Evolutionary conservation across 2,329 filamentous ascomycete species (phyloP), one percentile per base, ranked within the genome.

Genomic region (Exserohilum turcica): DNA sequence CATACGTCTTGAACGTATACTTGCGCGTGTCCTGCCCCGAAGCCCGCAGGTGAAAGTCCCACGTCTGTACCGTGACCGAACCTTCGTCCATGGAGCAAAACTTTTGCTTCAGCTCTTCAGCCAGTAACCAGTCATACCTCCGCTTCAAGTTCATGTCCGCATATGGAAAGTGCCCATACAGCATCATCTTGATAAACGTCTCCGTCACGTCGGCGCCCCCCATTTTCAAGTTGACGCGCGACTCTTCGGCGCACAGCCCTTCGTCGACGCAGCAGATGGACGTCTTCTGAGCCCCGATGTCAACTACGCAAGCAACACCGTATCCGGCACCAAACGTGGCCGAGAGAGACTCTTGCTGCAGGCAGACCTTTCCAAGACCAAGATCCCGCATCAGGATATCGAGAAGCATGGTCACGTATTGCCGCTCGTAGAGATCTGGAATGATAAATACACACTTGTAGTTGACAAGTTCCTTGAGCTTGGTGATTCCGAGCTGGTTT

Each of bases 371-470:
- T 59, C 85, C 89, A 71, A 99, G 96, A 51, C 92, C 89, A 68
- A 97, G 94, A 77, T 93, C 92, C 42, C 85, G 87, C 79, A 97
- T 88, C 64, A 93, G 86, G 54, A 94, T 90, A 50, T 92, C 88
- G 36, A 99, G 80, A 8, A 95, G 79, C 70, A 89, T 87, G 43
- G 91, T 91, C 15, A 97, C 91, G 60, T 97, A 96, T 44, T 85
- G 86, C 74, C 96, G 95, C 77, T 99, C 94, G 76, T 97, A 99
- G 8, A 99, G 81, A 72, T 99, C 94, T 0, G 94, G 94, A 40
- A 99, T 95, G 59, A 99, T 87, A 68, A 97, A 91, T n/a, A 97
- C 92, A 65, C 92, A 97, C 66, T 90, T 94, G 76, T 97, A 97
- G 72, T 95, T 90, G 48, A 84, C 84, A 86, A 92, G 95, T 45